Evolutionary conservation across 768 basidiomycete genomes (phyloP), one percentile per base, ranked within the genome.

Genomic region (Bullera alba): DNA sequence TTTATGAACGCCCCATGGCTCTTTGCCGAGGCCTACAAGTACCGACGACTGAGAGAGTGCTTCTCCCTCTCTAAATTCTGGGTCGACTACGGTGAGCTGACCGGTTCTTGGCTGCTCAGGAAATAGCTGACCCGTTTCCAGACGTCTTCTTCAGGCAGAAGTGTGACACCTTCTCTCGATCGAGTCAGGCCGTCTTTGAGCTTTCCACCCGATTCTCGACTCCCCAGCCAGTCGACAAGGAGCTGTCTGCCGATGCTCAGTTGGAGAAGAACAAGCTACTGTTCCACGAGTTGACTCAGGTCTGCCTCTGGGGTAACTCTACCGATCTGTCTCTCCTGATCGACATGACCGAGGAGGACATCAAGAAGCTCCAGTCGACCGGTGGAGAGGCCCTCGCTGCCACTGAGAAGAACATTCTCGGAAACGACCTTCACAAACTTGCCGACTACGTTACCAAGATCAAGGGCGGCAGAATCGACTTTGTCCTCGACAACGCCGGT

Each of bases 341-440:
- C 73, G 88, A 96, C 75, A 93, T 95, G 91, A 86, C 86, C 5
- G 92, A 96, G 73, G 91, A 95, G 26, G 91, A 95, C 71, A 95
- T 96, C 75, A 91, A 90, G 71, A 81, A 84, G 39, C 78, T 95
- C n/a, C 92, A 96, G 69, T 91, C 90, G 14, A 93, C 91, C 16
- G 92, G 91, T 10, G 89, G 90, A n/a, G 92, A 90, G 39, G 82
- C 88, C 54, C 82, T 96, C 38, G 91, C 91, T 2, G 87, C 89
- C 1, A 91, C 92, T 1, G 90, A 93, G 75, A 91, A 92, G 76
- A 95, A 95, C 68, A 95, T 95, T 57, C 77, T 95, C 26, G 91
- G 90, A 29, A 93, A 95, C 73, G 47, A 65, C 50, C 81, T 90
- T 43, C 82, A 82, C 62, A 77, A 78, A 6, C 77, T 90, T 41